Evolutionary conservation across 495 filamentous ascomycete genomes (phyloP).

Genomic region (Clohesyomyces aquaticus): DNA sequence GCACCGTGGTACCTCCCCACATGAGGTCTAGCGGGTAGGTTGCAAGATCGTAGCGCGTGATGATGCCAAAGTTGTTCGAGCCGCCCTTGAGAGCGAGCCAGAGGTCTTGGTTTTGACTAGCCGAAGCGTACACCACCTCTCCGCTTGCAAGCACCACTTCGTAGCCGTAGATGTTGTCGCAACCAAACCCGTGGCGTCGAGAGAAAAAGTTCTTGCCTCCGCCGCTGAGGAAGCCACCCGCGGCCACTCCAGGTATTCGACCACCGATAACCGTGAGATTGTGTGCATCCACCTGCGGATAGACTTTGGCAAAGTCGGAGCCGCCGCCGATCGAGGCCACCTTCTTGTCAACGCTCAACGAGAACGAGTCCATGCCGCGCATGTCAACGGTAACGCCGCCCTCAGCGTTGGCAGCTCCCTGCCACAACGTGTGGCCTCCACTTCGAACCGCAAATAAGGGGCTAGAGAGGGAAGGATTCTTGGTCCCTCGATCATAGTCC

Average conservation of each 20-base stretch:
- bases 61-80: too few relatives aligned
- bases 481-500: too few relatives aligned
- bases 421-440: neutral
- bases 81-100: too few relatives aligned
- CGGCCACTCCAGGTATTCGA: slow-evolving; percentile 47
- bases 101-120: too few relatives aligned
- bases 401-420: slow-evolving; percentile 42
- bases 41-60: too few relatives aligned
- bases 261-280: slow-evolving; percentile 16
- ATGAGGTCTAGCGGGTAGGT: too few relatives aligned
- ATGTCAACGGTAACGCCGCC: slow-evolving; percentile 58
- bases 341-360: slow-evolving; percentile 45
- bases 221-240: slow-evolving; percentile 47
- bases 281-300: slow-evolving; percentile 1
- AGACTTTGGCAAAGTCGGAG: slow-evolving; percentile 26
- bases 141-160: too few relatives aligned
- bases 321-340: slow-evolving; percentile 51
- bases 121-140: too few relatives aligned
- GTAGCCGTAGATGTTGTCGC: neutral
- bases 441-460: slow-evolving; percentile 6
- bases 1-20: too few relatives aligned
- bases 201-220: slow-evolving; percentile 12
- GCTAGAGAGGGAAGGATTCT: too few relatives aligned
- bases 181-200: slow-evolving; percentile 52
- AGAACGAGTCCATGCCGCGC: slow-evolving; percentile 48